Percentiles rank a stretch among this genome's conserved stretches.
phyloP scores from a whole-genome alignment of 139 green algal species.

The Chlamydomonas schloesseri region DNA sequence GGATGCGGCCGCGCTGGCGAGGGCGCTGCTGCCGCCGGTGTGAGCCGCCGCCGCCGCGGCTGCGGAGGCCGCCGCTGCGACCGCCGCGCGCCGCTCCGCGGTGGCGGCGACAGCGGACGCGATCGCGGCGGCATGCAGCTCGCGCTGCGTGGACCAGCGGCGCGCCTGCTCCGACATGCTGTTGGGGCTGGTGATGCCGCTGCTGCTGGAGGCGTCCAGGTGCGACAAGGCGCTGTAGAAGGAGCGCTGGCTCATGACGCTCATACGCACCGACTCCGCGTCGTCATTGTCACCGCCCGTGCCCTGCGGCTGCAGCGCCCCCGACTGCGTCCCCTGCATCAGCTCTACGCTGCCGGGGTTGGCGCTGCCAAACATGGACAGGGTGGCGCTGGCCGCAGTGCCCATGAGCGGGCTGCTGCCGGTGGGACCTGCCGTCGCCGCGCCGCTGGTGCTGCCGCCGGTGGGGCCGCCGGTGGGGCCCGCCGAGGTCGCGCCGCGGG shows the following conservation, averaged over 20 bases:
- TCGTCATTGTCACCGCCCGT: conserved; percentile 5
- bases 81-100: neutral
- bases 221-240: conserved; percentile 32
- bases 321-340: neutral
- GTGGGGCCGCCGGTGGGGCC: too few relatives aligned
- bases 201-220: neutral
- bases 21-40: neutral
- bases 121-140: conserved; percentile 34
- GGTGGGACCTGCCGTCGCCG: too few relatives aligned
- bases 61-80: neutral
- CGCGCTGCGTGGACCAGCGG: conserved; percentile 4
- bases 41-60: neutral
- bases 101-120: conserved; percentile 20
- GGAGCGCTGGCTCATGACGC: conserved; percentile 36
- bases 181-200: conserved; percentile 30
- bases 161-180: conserved; percentile 2
- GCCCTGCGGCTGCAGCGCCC: neutral
- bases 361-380: neutral
- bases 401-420: too few relatives aligned
- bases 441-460: too few relatives aligned
- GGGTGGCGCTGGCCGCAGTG: too few relatives aligned
- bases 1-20: neutral
- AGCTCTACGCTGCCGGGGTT: neutral
- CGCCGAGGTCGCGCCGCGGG: too few relatives aligned
- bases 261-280: conserved; percentile 27